Conservation (phyloP, 2,329 filamentous ascomycete genomes). For the Alternaria dauci region DNA sequence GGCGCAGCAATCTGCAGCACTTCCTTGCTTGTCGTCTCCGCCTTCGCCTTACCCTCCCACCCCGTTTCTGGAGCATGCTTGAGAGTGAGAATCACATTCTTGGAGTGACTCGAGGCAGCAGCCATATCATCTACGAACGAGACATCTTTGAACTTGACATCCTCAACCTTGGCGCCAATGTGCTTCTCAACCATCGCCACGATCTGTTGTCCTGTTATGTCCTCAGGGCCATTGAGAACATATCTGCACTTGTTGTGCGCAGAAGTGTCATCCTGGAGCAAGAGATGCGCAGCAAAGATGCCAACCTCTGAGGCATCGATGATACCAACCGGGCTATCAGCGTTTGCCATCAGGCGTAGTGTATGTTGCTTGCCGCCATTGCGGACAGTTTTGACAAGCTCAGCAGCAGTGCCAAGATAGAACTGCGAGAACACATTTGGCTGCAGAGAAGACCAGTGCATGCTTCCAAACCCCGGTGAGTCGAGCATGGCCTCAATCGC, state of each 20-base stretch:
- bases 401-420: constrained; percentile 8
- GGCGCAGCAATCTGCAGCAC: constrained; percentile 22
- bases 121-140: constrained; percentile 20
- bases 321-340: constrained; percentile 13
- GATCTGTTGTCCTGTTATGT: constrained; percentile 22
- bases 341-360: constrained; percentile 6
- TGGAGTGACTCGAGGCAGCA: constrained; percentile 14
- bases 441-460: constrained; percentile 25
- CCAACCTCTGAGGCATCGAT: constrained; percentile 29
- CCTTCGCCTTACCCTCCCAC: constrained; percentile 21
- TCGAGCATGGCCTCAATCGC: constrained; percentile 26
- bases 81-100: constrained; percentile 21
- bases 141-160: constrained; percentile 21
- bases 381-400: constrained; percentile 14
- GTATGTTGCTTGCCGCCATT: constrained; percentile 14
- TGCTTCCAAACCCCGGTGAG: not conserved
- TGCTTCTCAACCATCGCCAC: constrained; percentile 24
- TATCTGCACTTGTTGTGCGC: constrained; percentile 25
- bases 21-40: constrained; percentile 26
- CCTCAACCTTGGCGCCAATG: constrained; percentile 21
- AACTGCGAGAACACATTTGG: constrained; percentile 20
- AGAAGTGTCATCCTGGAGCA: constrained; percentile 17
- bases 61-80: constrained; percentile 10
- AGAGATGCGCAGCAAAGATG: constrained; percentile 21
- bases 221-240: constrained; percentile 25